Percentiles rank a stretch among this genome's conserved stretches.
Evolutionary conservation across 1,284 basidiomycete genomes (phyloP).

Genomic region (Bondarzewia mesenterica): DNA sequence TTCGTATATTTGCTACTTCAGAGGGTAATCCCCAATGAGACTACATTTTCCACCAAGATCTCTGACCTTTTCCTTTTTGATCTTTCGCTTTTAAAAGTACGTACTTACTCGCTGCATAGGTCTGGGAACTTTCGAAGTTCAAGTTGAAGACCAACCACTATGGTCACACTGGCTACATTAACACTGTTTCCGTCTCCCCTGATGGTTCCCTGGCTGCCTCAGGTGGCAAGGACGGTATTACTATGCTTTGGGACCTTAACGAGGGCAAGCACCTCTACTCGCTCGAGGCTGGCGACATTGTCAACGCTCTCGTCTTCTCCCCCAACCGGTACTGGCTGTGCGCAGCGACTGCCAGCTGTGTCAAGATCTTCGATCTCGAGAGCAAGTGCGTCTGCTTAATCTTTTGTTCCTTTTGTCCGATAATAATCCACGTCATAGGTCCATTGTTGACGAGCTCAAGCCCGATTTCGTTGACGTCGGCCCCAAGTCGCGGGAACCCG

Average conservation of each 20-base stretch:
- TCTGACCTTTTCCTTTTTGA: conserved; percentile 36
- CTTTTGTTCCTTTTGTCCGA: background rate
- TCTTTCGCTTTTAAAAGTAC: background rate
- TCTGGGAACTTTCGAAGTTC: conserved; percentile 99
- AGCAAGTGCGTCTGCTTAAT: conserved; percentile 71
- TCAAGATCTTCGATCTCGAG: conserved; percentile 99
- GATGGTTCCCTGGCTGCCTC: conserved; percentile 99
- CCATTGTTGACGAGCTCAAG: conserved; percentile 98
- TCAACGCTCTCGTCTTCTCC: conserved; percentile 99
- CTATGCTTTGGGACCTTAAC: conserved; percentile 99
- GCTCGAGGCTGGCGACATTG: conserved; percentile 95
- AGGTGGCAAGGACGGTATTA: conserved; percentile 98
- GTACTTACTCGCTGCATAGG: conserved; percentile 42
- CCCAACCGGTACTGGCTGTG: conserved; percentile 99
- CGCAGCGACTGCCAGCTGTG: conserved; percentile 94
- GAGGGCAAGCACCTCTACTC: conserved; percentile 99
- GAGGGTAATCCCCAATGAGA: conserved; percentile 68
- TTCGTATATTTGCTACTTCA: conserved; percentile 85
- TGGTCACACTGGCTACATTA: conserved; percentile 99
- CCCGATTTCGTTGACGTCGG: conserved; percentile 81
- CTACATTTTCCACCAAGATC: conserved; percentile 68
- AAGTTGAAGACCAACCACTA: conserved; percentile 99
- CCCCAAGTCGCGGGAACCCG: conserved; percentile 80
- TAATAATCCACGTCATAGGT: conserved; percentile 44
- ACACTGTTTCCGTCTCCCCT: conserved; percentile 97